These are phyloP conservation scores for Retiboletus flavoniger DNA, from an alignment of 1,284 basidiomycete species.

Conservation along the genomic window DNA sequence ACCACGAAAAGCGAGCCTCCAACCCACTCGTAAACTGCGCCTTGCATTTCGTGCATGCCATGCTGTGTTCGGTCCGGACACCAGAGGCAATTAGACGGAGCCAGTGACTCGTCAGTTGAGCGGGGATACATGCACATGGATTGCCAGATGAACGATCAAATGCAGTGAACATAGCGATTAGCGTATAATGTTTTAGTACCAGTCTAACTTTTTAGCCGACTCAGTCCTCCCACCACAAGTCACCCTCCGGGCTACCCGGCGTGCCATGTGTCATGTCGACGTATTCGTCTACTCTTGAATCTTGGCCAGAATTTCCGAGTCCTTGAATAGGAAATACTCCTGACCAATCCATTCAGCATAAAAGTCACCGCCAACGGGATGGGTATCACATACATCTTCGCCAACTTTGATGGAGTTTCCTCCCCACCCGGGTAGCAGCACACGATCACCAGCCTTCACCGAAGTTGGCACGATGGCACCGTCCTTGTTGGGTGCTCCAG, in stretches of 20 bases:
- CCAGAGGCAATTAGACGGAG: neutral
- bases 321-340: conserved; percentile 97
- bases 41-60: conserved; percentile 17
- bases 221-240: neutral
- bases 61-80: neutral
- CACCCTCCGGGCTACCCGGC: conserved; percentile 1
- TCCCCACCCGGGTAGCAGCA: conserved; percentile 94
- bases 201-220: conserved; percentile 13
- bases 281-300: conserved; percentile 74
- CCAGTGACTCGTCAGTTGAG: conserved; percentile 23
- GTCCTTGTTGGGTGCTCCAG: conserved; percentile 86
- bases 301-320: conserved; percentile 95
- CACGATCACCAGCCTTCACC: conserved; percentile 89
- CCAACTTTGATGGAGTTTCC: conserved; percentile 96
- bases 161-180: conserved; percentile 26
- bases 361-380: neutral
- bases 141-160: conserved; percentile 17
- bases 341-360: conserved; percentile 7
- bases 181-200: conserved; percentile 14
- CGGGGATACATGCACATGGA: conserved; percentile 27
- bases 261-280: neutral
- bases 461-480: conserved; percentile 76
- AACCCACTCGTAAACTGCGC: neutral
- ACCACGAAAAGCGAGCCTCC: conserved; percentile 1
- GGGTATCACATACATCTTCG: conserved; percentile 74